Percentiles rank a stretch among this genome's conserved stretches.
Conservation (phyloP, 257 asterid genomes). For the Parsonsia alboflavescens region DNA sequence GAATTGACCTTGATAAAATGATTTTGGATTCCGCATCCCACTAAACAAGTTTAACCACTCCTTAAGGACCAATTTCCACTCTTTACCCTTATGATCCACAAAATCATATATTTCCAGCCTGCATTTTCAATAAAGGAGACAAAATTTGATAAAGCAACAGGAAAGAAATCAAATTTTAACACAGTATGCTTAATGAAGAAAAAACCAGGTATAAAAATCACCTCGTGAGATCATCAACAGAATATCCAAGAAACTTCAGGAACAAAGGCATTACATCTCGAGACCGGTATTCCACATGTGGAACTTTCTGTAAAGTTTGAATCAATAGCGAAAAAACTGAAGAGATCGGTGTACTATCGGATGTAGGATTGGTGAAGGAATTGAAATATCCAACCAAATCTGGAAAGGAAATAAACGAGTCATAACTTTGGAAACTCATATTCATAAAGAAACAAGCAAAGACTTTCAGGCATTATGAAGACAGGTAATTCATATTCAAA, state of each 20-base stretch:
- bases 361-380: conserved; percentile 31
- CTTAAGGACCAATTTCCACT: conserved; percentile 62
- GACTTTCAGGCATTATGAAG: not conserved
- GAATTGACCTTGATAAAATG: conserved; percentile 47
- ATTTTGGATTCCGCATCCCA: conserved; percentile 61
- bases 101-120: conserved; percentile 40
- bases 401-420: conserved; percentile 25
- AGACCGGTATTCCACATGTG: conserved; percentile 62
- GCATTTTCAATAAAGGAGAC: conserved; percentile 25
- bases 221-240: conserved; percentile 48
- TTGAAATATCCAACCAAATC: conserved; percentile 64
- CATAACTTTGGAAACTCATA: not conserved
- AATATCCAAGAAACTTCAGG: conserved; percentile 74
- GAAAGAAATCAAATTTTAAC: not conserved
- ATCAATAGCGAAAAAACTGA: conserved; percentile 60
- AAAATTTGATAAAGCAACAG: not conserved
- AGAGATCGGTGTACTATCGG: conserved; percentile 48
- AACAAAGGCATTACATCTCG: conserved; percentile 68
- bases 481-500: not conserved
- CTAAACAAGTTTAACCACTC: conserved; percentile 81
- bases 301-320: conserved; percentile 66
- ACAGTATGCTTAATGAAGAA: not conserved
- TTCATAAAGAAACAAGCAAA: not conserved
- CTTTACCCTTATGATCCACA: conserved; percentile 50
- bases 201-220: conserved; percentile 22